A percentile compares a stretch with the other conserved stretches of the same genome.
Conservation (phyloP, 148 eudicot genomes). For the Chenopodium album region DNA sequence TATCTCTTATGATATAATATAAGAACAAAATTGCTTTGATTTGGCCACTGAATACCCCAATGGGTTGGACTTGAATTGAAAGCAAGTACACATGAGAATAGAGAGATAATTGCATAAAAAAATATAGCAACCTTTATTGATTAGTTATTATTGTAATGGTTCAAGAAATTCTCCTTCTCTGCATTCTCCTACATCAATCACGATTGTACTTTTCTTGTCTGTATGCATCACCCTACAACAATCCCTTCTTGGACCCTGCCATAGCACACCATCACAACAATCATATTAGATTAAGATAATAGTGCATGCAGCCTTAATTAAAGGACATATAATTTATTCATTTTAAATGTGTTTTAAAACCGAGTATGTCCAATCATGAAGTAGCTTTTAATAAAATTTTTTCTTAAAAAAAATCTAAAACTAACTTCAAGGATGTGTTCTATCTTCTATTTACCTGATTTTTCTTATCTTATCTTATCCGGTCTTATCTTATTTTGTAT, state of each 20-base stretch:
- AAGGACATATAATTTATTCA: too few relatives aligned
- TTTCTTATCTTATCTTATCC: too few relatives aligned
- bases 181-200: conserved; percentile 51
- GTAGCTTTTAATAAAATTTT: too few relatives aligned
- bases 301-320: too few relatives aligned
- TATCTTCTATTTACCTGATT: too few relatives aligned
- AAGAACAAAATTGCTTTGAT: too few relatives aligned
- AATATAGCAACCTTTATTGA: background rate
- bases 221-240: conserved; percentile 50
- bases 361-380: too few relatives aligned
- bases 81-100: background rate
- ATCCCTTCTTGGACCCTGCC: conserved; percentile 59
- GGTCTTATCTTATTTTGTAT: too few relatives aligned
- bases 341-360: too few relatives aligned
- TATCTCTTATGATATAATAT: too few relatives aligned
- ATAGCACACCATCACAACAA: background rate
- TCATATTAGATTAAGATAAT: background rate
- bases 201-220: conserved; percentile 34
- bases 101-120: background rate
- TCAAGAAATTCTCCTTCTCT: conserved; percentile 46
- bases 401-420: too few relatives aligned
- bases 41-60: background rate
- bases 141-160: background rate
- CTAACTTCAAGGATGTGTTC: too few relatives aligned
- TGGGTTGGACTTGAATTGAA: background rate